Evolutionary conservation across 1,284 basidiomycete genomes (phyloP), one percentile per base, ranked within the genome.

Genomic region (Pascua guehoae): DNA sequence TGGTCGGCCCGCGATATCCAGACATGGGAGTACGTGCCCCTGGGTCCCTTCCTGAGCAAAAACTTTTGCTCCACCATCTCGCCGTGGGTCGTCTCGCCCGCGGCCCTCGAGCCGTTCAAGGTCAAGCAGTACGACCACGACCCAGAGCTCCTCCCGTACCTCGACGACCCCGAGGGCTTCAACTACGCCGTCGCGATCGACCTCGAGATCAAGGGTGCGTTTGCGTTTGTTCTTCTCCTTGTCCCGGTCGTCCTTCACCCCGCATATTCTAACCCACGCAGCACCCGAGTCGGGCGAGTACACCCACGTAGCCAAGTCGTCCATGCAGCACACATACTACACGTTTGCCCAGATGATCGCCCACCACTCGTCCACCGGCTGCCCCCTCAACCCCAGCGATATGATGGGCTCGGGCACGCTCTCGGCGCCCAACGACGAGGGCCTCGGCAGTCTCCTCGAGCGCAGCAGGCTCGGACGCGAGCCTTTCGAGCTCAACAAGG

Each of bases 1-100:
- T 68, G 66, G 66, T 56, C 53, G 38, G 64, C 64, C 8, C 59
- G 66, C n/a, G 62, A 64, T 51, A 61, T 64, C 55, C 62, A 64
- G 58, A 53, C 59, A 11, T 64, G 62, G 62, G 62, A 64, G 57
- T 61, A 61, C 37, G 51, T 52, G 8, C 62, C 62, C 8, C 60
- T 64, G 40, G 62, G 62, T 44, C 62, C 62, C 17, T 64, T 64
- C 60, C 49, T 62, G 12, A 49, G 49, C 47, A 69, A 69, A 61
- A 69, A 69, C 57, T 69, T 67, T 55, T 61, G 58, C 38, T 66
- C 65, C 14, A 63, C 67, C 43, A 62, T 69, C 49, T 51, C 60
- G 15, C 63, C 65, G 0, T 69, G 65, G 67, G 50, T 69, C 32
- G 59, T 69, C 24, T 47, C 39, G 2, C 58, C 65, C 16, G 63